Conservation (phyloP, 257 asterid genomes). For the Solanum phureja region DNA sequence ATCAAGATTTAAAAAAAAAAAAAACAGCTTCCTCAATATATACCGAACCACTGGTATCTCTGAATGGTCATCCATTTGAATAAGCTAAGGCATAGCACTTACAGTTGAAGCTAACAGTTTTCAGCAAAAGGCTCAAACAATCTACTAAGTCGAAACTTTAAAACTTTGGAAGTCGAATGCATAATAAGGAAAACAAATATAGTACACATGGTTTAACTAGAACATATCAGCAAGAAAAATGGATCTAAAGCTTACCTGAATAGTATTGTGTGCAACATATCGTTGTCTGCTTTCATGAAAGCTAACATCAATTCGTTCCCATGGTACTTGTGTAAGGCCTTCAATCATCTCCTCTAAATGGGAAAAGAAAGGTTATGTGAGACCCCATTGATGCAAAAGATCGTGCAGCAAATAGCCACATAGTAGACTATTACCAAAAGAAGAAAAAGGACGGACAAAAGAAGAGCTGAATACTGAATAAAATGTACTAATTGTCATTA, state of each 20-base stretch:
- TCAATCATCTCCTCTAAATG: conserved; percentile 77
- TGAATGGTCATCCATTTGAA: neutral
- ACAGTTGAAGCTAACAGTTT: neutral
- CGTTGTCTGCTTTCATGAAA: conserved; percentile 75
- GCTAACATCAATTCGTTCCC: conserved; percentile 95
- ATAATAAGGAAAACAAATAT: neutral
- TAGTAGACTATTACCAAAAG: neutral
- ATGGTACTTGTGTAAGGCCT: conserved; percentile 75
- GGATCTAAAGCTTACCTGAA: conserved; percentile 40
- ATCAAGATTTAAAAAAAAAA: neutral
- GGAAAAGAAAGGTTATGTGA: conserved; percentile 9
- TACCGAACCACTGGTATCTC: neutral
- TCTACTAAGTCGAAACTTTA: neutral
- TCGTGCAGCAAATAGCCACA: neutral
- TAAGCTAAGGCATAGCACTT: neutral
- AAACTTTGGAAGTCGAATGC: neutral
- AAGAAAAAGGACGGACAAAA: neutral
- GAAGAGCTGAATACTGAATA: neutral
- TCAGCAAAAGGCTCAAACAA: neutral
- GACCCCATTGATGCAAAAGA: neutral
- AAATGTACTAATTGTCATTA: neutral
- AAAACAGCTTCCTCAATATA: neutral
- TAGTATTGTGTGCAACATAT: conserved; percentile 77
- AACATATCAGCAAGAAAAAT: neutral
- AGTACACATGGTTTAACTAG: neutral